Evolutionary conservation across 305 asterid genomes (phyloP).

Genomic region (Fraxinus velutina): DNA sequence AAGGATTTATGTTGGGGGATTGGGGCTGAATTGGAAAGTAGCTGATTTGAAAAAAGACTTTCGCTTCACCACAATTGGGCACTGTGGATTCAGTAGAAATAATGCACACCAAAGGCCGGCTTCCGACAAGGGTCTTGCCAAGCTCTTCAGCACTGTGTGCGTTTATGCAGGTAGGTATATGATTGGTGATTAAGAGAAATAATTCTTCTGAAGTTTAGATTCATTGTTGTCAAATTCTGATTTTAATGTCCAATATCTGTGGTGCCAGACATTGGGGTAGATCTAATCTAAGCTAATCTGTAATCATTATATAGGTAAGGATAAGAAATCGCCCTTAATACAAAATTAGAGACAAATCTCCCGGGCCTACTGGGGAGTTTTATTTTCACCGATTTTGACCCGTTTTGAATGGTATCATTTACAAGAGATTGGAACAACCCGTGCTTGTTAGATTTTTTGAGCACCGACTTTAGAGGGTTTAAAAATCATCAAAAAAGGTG

Average conservation of each 20-base stretch:
- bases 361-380: too few relatives aligned
- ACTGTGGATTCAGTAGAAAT: slow-evolving; percentile 62
- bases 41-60: slow-evolving; percentile 62
- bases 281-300: neutral
- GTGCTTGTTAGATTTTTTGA: too few relatives aligned
- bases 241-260: neutral
- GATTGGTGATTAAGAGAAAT: neutral
- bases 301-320: neutral
- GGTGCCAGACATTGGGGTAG: neutral
- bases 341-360: neutral
- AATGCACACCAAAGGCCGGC: slow-evolving; percentile 76
- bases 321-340: neutral
- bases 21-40: slow-evolving; percentile 57
- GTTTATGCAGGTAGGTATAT: neutral
- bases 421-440: too few relatives aligned
- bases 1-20: slow-evolving; percentile 73
- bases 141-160: slow-evolving; percentile 75
- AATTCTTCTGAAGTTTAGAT: neutral
- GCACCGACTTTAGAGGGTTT: too few relatives aligned
- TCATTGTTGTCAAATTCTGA: neutral
- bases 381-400: too few relatives aligned
- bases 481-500: too few relatives aligned
- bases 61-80: slow-evolving; percentile 68
- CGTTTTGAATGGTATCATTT: too few relatives aligned
- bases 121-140: slow-evolving; percentile 76